Conservation (phyloP, 306 rosid species). For the Medicago truncatula region MtrunA17r5.0-ANR NC_053042.1:43690501-43691000, state of each 20-base stretch:
- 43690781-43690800: too few relatives aligned
- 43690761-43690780: too few relatives aligned
- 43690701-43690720: slow-evolving; percentile 5
- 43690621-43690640: background rate
- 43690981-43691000: too few relatives aligned
- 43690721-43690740: slow-evolving; percentile 2
- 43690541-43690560: background rate
- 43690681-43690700: slow-evolving; percentile 4
- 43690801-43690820: too few relatives aligned
- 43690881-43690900: too few relatives aligned
- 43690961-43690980: too few relatives aligned
- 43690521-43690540: background rate
- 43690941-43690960: too few relatives aligned
- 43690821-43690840: too few relatives aligned
- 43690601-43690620: background rate
- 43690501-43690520: slow-evolving; percentile 53
- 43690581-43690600: background rate
- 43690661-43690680: slow-evolving; percentile 18
- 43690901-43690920: too few relatives aligned
- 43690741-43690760: slow-evolving; percentile 18
- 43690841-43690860: too few relatives aligned
- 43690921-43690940: too few relatives aligned
- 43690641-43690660: background rate
- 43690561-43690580: background rate
- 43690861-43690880: too few relatives aligned